phyloP scores from a whole-genome alignment of 106 monocot species.

The Dendrobium chrysotoxum region DNA sequence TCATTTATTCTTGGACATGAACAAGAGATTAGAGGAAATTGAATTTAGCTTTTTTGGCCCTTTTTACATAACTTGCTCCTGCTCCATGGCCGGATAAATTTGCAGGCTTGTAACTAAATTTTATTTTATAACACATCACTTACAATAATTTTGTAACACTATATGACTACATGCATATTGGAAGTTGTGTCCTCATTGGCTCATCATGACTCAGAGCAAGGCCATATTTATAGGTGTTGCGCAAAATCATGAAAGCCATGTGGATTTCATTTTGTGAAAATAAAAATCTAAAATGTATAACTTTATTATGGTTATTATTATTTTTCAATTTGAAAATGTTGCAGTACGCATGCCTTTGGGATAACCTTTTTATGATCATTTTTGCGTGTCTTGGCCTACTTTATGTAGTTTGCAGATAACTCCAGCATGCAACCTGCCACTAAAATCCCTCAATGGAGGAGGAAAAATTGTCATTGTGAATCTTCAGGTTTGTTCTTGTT shows the following conservation, averaged over 20 bases:
- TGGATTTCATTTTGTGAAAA: not conserved
- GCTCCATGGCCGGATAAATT: not conserved
- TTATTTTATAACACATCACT: not conserved
- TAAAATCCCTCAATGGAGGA: constrained; percentile 64
- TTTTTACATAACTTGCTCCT: not conserved
- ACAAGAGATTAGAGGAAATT: not conserved
- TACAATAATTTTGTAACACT: not conserved
- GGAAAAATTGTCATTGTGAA: constrained; percentile 93
- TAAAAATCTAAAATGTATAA: not conserved
- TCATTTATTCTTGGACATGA: not conserved
- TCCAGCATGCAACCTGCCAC: constrained; percentile 97
- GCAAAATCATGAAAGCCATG: not conserved
- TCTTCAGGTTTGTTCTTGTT: constrained; percentile 64
- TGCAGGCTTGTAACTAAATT: not conserved
- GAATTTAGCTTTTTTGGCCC: too few relatives aligned
- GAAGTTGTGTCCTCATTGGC: not conserved
- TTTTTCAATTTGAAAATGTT: not conserved
- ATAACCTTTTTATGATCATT: not conserved
- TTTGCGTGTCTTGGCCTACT: not conserved
- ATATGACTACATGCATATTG: not conserved
- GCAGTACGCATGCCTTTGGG: not conserved
- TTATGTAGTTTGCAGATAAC: constrained; percentile 90
- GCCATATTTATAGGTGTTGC: not conserved
- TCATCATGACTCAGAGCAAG: not conserved
- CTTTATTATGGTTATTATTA: not conserved